These are phyloP conservation scores for Auriscalpium microsporum DNA, from an alignment of 768 basidiomycete species.

Conservation along the genomic window DNA sequence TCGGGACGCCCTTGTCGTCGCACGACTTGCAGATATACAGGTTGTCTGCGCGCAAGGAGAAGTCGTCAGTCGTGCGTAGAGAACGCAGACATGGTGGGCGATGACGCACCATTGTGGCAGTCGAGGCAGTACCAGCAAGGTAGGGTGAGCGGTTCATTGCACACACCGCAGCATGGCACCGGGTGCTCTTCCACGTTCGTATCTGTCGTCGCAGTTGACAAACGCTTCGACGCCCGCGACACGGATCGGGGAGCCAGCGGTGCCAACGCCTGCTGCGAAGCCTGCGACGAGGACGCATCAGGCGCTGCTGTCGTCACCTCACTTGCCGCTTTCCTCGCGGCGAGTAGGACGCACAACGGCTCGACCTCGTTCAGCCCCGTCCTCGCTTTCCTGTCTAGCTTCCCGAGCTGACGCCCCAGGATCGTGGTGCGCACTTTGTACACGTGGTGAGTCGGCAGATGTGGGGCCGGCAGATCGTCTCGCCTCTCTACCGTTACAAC, in stretches of 20 bases:
- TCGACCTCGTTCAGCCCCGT: background rate
- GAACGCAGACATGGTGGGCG: background rate
- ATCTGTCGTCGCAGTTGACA: no score
- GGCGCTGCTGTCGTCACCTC: background rate
- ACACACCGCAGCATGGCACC: constrained; percentile 13
- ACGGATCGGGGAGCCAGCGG: background rate
- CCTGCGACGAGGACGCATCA: background rate
- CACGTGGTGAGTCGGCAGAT: constrained; percentile 24
- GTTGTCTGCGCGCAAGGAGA: background rate
- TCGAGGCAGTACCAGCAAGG: constrained; percentile 25
- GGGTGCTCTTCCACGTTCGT: no score
- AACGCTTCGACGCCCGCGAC: no score
- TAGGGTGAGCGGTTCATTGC: constrained; percentile 9
- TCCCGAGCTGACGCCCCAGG: background rate
- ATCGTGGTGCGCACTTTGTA: constrained; percentile 19
- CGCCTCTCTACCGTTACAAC: constrained; percentile 6
- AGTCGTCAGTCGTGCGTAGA: background rate
- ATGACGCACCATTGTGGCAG: constrained; percentile 10
- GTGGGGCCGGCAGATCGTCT: constrained; percentile 15
- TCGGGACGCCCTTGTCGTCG: constrained; percentile 2
- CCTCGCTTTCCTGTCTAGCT: background rate
- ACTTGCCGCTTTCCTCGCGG: background rate
- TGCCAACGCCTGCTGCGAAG: background rate
- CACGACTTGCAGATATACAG: constrained; percentile 13
- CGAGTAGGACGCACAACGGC: background rate